Percentiles rank a stretch among this genome's conserved stretches.
Evolutionary conservation across 2,329 filamentous ascomycete genomes (phyloP).

Genomic region (Aspergillus candidus): DNA sequence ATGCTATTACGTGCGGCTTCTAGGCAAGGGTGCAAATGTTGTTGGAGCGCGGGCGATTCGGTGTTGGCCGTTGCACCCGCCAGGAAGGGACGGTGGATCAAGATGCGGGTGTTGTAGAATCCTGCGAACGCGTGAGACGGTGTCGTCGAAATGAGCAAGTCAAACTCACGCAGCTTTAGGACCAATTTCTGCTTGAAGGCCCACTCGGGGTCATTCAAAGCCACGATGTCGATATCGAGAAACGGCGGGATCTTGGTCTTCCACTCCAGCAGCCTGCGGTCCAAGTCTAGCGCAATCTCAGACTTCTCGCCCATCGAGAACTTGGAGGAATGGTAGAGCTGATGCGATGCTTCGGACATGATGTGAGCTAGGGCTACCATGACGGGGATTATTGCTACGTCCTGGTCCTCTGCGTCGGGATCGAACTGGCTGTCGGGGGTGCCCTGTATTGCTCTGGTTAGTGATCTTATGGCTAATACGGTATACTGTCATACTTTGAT

Average conservation of each 20-base stretch:
- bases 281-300: conserved; percentile 15
- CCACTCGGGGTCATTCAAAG: conserved; percentile 26
- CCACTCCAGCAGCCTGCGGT: conserved; percentile 16
- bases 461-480: too few species aligned
- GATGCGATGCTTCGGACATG: conserved; percentile 23
- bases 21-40: conserved; percentile 23
- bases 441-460: background rate
- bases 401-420: conserved; percentile 17
- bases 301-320: conserved; percentile 17
- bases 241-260: conserved; percentile 16
- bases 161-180: conserved; percentile 17
- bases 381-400: conserved; percentile 20
- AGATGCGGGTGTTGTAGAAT: conserved; percentile 26
- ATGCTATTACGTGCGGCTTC: conserved; percentile 22
- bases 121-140: conserved; percentile 8
- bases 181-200: conserved; percentile 28
- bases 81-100: conserved; percentile 26
- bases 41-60: conserved; percentile 5
- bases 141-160: background rate
- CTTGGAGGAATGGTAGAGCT: conserved; percentile 19
- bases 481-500: conserved; percentile 9
- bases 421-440: conserved; percentile 4
- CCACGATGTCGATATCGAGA: conserved; percentile 16
- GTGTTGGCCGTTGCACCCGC: conserved; percentile 12
- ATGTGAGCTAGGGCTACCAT: conserved; percentile 24